These are phyloP conservation scores for Pisolithus sp. DNA, from an alignment of 768 basidiomycete species.

Conservation along the genomic window DNA sequence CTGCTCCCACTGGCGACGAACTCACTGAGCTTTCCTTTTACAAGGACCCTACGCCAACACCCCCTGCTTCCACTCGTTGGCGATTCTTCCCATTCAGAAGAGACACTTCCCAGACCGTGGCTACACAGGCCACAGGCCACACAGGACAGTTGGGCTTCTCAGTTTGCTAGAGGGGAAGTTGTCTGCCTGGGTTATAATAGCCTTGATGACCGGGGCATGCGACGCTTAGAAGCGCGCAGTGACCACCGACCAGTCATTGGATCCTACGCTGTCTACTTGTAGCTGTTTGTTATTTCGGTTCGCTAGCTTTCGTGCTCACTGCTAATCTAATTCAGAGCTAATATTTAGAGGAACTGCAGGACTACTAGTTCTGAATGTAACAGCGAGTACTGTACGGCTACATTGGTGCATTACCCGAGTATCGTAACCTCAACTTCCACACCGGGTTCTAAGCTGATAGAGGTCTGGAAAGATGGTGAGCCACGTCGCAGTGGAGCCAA, in stretches of 20 bases:
- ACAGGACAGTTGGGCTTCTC: constrained; percentile 18
- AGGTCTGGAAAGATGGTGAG: constrained; percentile 54
- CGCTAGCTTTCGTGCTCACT: background rate
- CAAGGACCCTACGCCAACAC: constrained; percentile 21
- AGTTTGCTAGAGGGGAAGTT: constrained; percentile 59
- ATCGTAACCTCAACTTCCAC: constrained; percentile 99
- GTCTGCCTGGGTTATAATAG: constrained; percentile 67
- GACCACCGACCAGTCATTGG: constrained; percentile 87
- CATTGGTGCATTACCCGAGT: constrained; percentile 46
- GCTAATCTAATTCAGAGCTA: constrained; percentile 1
- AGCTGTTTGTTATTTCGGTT: constrained; percentile 5
- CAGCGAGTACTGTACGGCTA: background rate
- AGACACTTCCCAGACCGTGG: constrained; percentile 26
- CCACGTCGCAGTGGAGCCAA: background rate
- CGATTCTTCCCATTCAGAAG: constrained; percentile 46
- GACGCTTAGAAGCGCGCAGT: constrained; percentile 66
- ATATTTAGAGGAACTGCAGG: background rate
- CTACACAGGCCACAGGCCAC: constrained; percentile 12
- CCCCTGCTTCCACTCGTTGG: constrained; percentile 35
- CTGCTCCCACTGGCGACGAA: constrained; percentile 8
- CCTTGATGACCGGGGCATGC: constrained; percentile 71
- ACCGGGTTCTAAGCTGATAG: constrained; percentile 97
- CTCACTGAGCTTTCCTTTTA: constrained; percentile 22
- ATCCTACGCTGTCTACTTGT: constrained; percentile 65
- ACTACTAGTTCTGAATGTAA: too few species aligned